Percentiles rank a stretch among this genome's conserved stretches.
Conservation (phyloP, 1,284 basidiomycete species). For the Microbotryomycetes sp. region DNA sequence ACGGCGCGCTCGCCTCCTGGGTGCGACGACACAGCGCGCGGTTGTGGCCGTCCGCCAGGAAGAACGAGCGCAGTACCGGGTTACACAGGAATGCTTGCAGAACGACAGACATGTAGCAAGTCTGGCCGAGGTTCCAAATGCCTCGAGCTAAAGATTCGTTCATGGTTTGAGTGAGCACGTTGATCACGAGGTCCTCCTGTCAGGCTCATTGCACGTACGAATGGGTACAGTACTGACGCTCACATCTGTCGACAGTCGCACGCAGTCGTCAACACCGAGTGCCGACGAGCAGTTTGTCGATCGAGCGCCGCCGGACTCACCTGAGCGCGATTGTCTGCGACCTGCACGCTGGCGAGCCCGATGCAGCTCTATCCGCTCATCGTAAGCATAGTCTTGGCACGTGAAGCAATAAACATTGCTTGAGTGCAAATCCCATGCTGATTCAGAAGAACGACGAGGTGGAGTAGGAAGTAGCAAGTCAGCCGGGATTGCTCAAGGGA, state of each 20-base stretch:
- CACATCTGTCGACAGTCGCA: neutral
- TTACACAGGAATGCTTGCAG: slow-evolving; percentile 91
- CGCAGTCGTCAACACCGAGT: neutral
- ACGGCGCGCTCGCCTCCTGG: slow-evolving; percentile 51
- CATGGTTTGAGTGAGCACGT: neutral
- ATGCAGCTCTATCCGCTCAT: slow-evolving; percentile 4
- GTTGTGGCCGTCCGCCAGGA: slow-evolving; percentile 80
- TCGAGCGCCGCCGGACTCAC: neutral
- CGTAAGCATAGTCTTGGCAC: slow-evolving; percentile 13
- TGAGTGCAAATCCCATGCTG: slow-evolving; percentile 21
- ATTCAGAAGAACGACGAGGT: too few relatives aligned
- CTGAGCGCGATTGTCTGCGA: neutral
- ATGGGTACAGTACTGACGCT: neutral
- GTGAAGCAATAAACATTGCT: slow-evolving; percentile 6
- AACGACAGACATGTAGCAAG: slow-evolving; percentile 89
- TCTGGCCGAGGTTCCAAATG: slow-evolving; percentile 84
- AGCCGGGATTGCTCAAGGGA: neutral
- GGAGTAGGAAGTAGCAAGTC: neutral
- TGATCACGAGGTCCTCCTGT: neutral
- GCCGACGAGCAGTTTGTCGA: too few relatives aligned
- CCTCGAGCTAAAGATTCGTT: slow-evolving; percentile 52
- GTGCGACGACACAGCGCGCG: slow-evolving; percentile 51
- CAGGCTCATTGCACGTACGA: neutral
- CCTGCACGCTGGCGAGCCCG: too few relatives aligned
- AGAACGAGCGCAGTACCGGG: slow-evolving; percentile 81